These are phyloP conservation scores for Neostapfia colusana DNA, from an alignment of 176 grass and related monocot genomes.

Conservation along the genomic window DNA sequence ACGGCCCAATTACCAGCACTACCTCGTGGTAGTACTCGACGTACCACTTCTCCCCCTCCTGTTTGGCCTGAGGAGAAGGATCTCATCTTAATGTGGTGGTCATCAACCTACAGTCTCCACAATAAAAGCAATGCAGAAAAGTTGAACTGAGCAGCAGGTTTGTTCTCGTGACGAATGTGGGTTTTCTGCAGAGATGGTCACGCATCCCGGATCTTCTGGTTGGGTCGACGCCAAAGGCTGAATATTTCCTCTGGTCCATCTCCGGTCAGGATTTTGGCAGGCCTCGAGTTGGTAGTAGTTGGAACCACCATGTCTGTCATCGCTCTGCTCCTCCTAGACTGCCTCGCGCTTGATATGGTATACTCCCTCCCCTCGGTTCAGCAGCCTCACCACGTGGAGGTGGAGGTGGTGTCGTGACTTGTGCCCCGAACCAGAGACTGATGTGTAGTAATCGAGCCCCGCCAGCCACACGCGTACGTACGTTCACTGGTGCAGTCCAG, in stretches of 20 bases:
- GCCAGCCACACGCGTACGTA: no score
- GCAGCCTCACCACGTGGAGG: no score
- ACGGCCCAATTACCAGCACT: no score
- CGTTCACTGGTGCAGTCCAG: no score
- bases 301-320: neutral
- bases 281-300: constrained; percentile 27
- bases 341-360: neutral
- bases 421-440: no score
- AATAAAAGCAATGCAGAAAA: neutral
- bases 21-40: constrained; percentile 17
- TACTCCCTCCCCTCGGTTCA: no score
- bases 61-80: constrained; percentile 28
- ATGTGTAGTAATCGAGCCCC: no score
- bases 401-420: no score
- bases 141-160: constrained; percentile 40
- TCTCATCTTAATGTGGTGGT: constrained; percentile 39
- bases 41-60: constrained; percentile 28
- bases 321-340: constrained; percentile 7
- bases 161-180: constrained; percentile 19
- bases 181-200: constrained; percentile 28
- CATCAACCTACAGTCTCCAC: neutral
- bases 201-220: constrained; percentile 41
- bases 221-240: constrained; percentile 26
- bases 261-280: constrained; percentile 6
- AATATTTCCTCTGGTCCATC: constrained; percentile 37